These are phyloP conservation scores for Pseudotulostoma volvatum DNA, from an alignment of 495 filamentous ascomycete genomes.

Conservation along the genomic window DNA sequence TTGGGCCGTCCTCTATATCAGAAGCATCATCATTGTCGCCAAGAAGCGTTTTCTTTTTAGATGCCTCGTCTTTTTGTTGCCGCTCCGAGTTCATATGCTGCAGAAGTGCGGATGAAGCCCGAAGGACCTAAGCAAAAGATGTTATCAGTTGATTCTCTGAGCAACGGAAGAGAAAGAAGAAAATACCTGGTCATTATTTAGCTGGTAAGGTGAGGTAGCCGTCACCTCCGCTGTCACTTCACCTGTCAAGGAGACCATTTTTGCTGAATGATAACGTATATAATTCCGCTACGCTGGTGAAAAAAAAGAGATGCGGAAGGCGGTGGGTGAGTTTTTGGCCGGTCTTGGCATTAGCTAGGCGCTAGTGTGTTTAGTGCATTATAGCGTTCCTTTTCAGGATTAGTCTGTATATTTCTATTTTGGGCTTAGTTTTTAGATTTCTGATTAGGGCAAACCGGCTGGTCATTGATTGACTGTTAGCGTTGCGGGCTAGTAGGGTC, in stretches of 20 bases:
- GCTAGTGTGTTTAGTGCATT: too few relatives aligned
- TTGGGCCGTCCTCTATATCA: slow-evolving; percentile 21
- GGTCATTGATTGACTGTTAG: too few relatives aligned
- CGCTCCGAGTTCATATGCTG: slow-evolving; percentile 58
- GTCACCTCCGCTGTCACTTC: slow-evolving; percentile 34
- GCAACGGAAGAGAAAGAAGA: not conserved
- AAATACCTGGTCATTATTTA: slow-evolving; percentile 46
- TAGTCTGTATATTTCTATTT: too few relatives aligned
- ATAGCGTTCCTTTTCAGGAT: too few relatives aligned
- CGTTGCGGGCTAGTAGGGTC: too few relatives aligned
- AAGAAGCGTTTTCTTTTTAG: slow-evolving; percentile 60
- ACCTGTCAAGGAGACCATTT: slow-evolving; percentile 29
- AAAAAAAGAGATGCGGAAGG: slow-evolving; percentile 29
- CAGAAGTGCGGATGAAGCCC: slow-evolving; percentile 68
- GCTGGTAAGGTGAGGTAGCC: slow-evolving; percentile 43
- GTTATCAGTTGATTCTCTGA: not conserved
- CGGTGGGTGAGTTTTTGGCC: slow-evolving; percentile 21
- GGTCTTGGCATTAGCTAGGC: too few relatives aligned
- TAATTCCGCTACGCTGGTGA: not conserved
- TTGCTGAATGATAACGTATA: slow-evolving; percentile 6
- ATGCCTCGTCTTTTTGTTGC: slow-evolving; percentile 34
- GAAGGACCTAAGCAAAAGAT: slow-evolving; percentile 39
- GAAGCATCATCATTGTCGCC: slow-evolving; percentile 38
- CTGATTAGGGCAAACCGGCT: too few relatives aligned
- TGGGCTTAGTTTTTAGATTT: too few relatives aligned